Evolutionary conservation across 208 protist genomes (phyloP).

Genomic region (Blechomonas ayalai): DNA sequence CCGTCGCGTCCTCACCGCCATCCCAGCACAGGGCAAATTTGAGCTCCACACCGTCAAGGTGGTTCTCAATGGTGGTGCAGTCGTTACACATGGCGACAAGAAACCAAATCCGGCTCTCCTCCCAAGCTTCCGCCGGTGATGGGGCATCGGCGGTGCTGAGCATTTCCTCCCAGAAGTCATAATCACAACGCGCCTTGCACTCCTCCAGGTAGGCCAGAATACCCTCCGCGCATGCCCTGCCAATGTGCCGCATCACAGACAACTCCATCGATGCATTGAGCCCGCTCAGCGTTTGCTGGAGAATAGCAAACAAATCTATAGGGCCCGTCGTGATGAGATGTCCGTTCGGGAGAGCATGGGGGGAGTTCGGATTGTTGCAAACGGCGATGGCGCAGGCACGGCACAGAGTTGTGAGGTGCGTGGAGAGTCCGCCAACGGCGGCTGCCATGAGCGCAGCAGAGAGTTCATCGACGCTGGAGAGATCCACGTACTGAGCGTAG

Average conservation of each 20-base stretch:
- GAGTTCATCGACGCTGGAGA: constrained; percentile 46
- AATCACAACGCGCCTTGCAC: constrained; percentile 70
- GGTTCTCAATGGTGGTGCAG: constrained; percentile 74
- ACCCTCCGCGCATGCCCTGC: constrained; percentile 61
- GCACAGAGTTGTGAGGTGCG: constrained; percentile 68
- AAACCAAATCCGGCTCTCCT: constrained; percentile 57
- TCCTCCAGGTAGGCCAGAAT: constrained; percentile 73
- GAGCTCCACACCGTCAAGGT: constrained; percentile 81
- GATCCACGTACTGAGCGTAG: constrained; percentile 57
- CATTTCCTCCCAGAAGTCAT: constrained; percentile 78
- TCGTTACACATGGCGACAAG: constrained; percentile 88
- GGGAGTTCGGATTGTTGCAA: constrained; percentile 36
- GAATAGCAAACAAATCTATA: constrained; percentile 79
- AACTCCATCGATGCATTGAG: constrained; percentile 63
- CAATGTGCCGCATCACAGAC: constrained; percentile 69
- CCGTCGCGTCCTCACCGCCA: constrained; percentile 4
- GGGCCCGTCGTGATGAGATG: constrained; percentile 74
- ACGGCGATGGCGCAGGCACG: constrained; percentile 66
- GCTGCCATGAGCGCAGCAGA: constrained; percentile 63
- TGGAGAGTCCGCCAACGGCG: constrained; percentile 65
- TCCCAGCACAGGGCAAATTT: constrained; percentile 82
- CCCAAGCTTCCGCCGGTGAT: constrained; percentile 49
- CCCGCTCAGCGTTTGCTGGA: constrained; percentile 75
- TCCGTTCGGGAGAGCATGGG: constrained; percentile 44
- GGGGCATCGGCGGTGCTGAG: constrained; percentile 21